phyloP scores from a whole-genome alignment of 2,329 filamentous ascomycete species.

The Aspergillus novoparasiticus region DNA sequence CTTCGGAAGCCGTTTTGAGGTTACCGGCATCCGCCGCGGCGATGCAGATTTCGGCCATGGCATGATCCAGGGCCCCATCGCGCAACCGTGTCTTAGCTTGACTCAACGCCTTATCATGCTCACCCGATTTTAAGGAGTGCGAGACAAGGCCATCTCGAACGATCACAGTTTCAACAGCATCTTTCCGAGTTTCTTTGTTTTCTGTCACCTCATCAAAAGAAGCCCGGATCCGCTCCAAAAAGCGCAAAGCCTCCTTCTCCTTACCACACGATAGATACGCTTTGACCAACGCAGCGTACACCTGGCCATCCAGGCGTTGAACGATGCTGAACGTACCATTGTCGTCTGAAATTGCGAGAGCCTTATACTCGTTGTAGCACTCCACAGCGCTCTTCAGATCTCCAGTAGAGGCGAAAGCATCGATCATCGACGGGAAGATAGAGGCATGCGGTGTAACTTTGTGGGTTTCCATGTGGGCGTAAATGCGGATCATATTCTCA shows the following conservation, averaged over 20 bases:
- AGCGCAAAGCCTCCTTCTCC: constrained; percentile 77
- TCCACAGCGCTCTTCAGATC: constrained; percentile 88
- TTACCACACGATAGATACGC: constrained; percentile 84
- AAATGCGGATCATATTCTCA: constrained; percentile 86
- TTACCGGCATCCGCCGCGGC: constrained; percentile 79
- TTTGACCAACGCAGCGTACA: constrained; percentile 90
- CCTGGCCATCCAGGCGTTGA: constrained; percentile 74
- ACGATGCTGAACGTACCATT: constrained; percentile 68
- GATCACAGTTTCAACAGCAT: constrained; percentile 70
- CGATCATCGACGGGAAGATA: constrained; percentile 91
- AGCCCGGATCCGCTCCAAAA: constrained; percentile 76
- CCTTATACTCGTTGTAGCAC: constrained; percentile 93
- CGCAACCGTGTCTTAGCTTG: constrained; percentile 67
- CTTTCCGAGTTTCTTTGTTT: constrained; percentile 59
- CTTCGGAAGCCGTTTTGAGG: constrained; percentile 66
- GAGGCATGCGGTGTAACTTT: constrained; percentile 74
- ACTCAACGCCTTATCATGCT: constrained; percentile 71
- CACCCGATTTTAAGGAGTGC: constrained; percentile 70
- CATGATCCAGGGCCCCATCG: constrained; percentile 59
- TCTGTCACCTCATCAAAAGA: constrained; percentile 51
- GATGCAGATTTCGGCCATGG: constrained; percentile 73
- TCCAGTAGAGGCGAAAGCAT: constrained; percentile 80
- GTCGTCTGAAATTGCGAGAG: constrained; percentile 82
- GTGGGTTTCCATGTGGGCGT: constrained; percentile 84
- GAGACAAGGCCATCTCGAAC: constrained; percentile 76